Evolutionary conservation across 805 yeast species (phyloP), one percentile per base, ranked within the genome.

Genomic region (Wickerhamomyces tratensis): DNA sequence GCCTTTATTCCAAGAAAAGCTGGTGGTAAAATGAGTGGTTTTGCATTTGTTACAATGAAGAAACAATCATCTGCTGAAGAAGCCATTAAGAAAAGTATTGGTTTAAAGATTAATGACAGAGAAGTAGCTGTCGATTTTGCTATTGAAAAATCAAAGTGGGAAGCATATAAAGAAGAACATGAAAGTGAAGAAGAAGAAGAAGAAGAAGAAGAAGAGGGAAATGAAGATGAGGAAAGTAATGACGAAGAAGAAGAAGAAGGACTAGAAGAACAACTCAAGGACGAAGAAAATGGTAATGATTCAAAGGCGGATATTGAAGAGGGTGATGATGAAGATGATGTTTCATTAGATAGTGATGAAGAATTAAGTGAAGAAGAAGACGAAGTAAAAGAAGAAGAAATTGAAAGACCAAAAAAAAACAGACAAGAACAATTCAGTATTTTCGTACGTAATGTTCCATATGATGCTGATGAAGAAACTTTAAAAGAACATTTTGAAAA

Each of bases 71-170:
- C 82, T 48, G 98, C 98, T 40, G 81, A 77, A 51, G 71, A 67
- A 43, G 98, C 96, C 1, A 78, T 89, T 33, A 85, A 85, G 52
- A 87, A 74, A 33, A 69, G 79, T 25, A 73, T 69, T 41, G 95
- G 84, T 7, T 64, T 89, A 57, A 79, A 86, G 61, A 85, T 93
- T 42, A 87, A 79, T 53, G 97, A 88, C 4, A 78, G 98, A 63
- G 82, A 77, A 49, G 97, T 93, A 39, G 93, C 95, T 25, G 97
- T 93, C 25, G 96, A 86, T 72, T 83, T 82, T 62, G 97, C 98
- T 8, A 69, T 93, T 42, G 91, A 86, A 61, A 91, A 91, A 67
- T 71, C 78, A 33, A 81, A 79, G 56, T 93, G 96, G 96, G 79
- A 79, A 56, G 64, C 68, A 39, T 61, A 69, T 37, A 74, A 74